Evolutionary conservation across 805 yeast species (phyloP), one percentile per base, ranked within the genome.

Genomic region (Pichia nakasei): DNA sequence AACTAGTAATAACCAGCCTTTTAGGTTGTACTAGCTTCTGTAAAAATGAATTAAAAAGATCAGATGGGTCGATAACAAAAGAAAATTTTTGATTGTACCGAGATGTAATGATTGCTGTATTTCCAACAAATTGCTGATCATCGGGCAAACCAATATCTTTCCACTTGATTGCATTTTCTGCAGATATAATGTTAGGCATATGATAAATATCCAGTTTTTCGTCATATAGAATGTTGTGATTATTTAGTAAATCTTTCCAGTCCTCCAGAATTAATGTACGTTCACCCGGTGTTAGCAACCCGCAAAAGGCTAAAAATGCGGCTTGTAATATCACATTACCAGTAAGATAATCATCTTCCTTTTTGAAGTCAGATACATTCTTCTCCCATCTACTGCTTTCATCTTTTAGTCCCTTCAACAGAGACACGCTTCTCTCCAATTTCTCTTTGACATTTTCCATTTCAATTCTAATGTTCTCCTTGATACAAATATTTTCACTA

Each of bases 331-430:
- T 48, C 1, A 82, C 63, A 55, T 83, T 75, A 0, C 96, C 96
- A 22, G 78, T 65, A 4, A 86, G 52, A 18, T 64, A 57, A 15
- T 66, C 65, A 27, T 75, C 65, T 37, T 69, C 68, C 1, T 54
- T 44, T 13, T 67, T 68, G 55, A 80, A 87, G 19, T 67, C 67
- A 9, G 63, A 57, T n/a, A 79, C 71, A 34, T 78, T 75, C 1
- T 49, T 54, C n/a, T 72, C 62, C 97, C 97, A 89, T 55, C 97
- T 70, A 5, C 66, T 59, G 50, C 83, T 73, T 58, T 89, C 97
- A 1, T 61, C 59, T 0, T 81, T 72, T 48, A 89, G 67, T 50
- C 76, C 78, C 5, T 76, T 80, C 26, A 89, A 64, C 35, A 91
- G 66, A 12, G 66, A 57, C 45, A 74, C 61, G 46, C 96, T 82